Conservation (phyloP, 2,329 filamentous ascomycete species). For the Fusarium zealandicum region DNA sequence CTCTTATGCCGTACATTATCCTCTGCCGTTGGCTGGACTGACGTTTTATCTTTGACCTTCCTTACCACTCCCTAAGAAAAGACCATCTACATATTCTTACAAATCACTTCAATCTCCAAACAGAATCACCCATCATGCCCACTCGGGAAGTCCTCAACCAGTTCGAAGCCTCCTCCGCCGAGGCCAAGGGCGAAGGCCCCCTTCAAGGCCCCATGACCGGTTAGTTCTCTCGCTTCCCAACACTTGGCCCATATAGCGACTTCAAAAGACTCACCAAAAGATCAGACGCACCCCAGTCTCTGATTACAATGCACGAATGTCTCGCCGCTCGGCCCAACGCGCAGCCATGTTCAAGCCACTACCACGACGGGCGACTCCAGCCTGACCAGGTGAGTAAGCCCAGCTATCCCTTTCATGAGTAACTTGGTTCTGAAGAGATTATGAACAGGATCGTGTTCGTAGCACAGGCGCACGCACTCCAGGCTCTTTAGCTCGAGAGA, state of each 20-base stretch:
- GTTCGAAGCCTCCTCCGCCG: constrained; percentile 20
- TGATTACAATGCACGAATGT: constrained; percentile 39
- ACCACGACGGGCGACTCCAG: constrained; percentile 9
- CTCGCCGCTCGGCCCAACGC: constrained; percentile 30
- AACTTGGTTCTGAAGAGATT: not conserved
- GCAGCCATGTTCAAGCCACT: not conserved
- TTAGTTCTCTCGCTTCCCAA: not conserved
- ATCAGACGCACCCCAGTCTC: constrained; percentile 29
- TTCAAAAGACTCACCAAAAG: not conserved
- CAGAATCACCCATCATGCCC: constrained; percentile 18
- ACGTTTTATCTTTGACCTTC: not conserved
- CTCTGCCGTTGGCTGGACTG: not conserved
- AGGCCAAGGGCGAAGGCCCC: constrained; percentile 32
- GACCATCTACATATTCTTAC: not conserved
- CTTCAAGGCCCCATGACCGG: constrained; percentile 20
- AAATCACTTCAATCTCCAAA: not conserved
- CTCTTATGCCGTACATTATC: not conserved
- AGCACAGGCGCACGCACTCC: constrained; percentile 39
- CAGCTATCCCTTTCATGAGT: not conserved
- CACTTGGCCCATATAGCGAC: not conserved
- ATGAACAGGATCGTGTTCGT: constrained; percentile 33
- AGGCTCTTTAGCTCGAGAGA: constrained; percentile 38
- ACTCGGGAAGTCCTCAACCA: constrained; percentile 33
- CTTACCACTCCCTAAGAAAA: not conserved
- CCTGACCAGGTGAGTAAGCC: constrained; percentile 15